Base-by-base conservation (phyloP, 805 yeast species). In the Blastobotrys robertii region DNA sequence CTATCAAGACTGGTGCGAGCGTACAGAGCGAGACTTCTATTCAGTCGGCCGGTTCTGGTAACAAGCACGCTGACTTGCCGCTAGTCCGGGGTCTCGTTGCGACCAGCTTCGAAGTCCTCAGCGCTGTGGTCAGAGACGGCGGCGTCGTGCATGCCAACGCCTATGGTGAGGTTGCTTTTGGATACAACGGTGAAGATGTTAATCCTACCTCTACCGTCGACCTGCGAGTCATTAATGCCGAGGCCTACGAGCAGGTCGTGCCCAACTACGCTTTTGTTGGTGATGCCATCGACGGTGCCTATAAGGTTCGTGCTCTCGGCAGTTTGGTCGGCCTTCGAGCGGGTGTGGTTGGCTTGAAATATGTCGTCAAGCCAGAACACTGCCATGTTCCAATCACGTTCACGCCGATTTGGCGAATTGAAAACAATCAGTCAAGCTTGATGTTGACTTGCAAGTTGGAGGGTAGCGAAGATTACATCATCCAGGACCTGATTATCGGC, bases 351-450 rank as follows among this genome's bases (percentile, higher is more conserved):
- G 95, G 88, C 0, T 64, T 88, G 52, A 84, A 84, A 59, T 90
- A 88, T 58, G 69, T 75, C 39, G 70, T 71, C 34, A 65, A 70
- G 37, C 42, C 72, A 69, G 38, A 65, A 68, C 43, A 65, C 69
- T 45, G 59, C 65, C 11, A 52, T 49, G 42, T 52, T 1, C 97
- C 97, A 9, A 62, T 90, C 19, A 60, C 74, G 25, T 70, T 90
- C 38, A 70, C 77, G 33, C 96, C 95, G 34, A 76, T 81, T 37
- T 92, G 97, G 97, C 82, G 87, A 56, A 82, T 81, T 57, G 96
- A 88, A 60, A 72, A 73, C 13, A 79, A 72, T 43, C 95, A 87
- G 65, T 79, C 96, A 1, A 81, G 94, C 51, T 81, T 90, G 44
- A 83, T 88, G 65, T 69, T 90, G 44, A 77, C 81, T 13, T 64